Evolutionary conservation across 148 eudicot species (phyloP).

Genomic region (Silene latifolia): DNA sequence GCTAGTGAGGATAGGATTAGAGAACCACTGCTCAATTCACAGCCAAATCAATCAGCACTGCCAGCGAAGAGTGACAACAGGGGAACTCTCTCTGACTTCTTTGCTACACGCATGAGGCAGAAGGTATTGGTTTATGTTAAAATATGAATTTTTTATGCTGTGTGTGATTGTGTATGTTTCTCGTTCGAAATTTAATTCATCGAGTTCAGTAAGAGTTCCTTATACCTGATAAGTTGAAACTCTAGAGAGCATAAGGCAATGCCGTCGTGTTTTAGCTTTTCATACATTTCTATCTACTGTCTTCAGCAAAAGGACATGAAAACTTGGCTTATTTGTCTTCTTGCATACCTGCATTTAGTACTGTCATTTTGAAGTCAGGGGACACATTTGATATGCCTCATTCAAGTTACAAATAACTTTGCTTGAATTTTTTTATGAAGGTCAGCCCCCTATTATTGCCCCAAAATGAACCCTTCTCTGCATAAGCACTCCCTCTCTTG

Average conservation of each 20-base stretch:
- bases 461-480: no score
- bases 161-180: background rate
- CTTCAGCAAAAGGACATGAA: no score
- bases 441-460: no score
- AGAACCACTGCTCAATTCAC: conserved; percentile 59
- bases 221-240: no score
- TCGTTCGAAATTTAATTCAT: no score
- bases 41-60: conserved; percentile 43
- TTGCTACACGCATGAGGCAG: conserved; percentile 64
- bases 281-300: no score
- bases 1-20: conserved; percentile 34
- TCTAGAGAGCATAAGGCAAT: no score
- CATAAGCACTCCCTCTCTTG: no score
- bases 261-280: no score
- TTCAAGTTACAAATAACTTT: background rate
- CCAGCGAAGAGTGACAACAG: conserved; percentile 37
- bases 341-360: background rate
- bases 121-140: conserved; percentile 50
- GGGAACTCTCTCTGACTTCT: conserved; percentile 45
- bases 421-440: background rate
- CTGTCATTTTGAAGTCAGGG: background rate
- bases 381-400: background rate
- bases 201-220: no score
- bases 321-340: background rate
- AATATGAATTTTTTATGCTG: background rate